Evolutionary conservation across 1,284 basidiomycete species (phyloP), one percentile per base, ranked within the genome.

Genomic region (Hemileia vastatrix): DNA sequence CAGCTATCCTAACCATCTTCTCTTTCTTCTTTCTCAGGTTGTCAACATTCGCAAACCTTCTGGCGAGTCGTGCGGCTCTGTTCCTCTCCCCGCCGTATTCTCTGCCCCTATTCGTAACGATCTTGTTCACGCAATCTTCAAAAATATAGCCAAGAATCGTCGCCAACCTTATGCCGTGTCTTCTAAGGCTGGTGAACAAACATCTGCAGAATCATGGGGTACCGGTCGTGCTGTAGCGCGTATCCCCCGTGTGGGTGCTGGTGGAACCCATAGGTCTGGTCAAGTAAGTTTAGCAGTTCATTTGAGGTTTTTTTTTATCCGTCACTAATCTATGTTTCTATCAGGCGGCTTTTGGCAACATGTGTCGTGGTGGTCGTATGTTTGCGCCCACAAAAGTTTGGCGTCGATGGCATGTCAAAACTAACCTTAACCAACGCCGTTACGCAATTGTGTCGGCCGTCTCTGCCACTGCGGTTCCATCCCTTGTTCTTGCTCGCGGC

Each of bases 321-420:
- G 2, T 9, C 33, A 18, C 11, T 54, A 8, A 45, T 13, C 11
- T 18, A 4, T 9, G 15, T 11, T 27, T 15, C 11, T 27, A 21
- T 23, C 70, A 91, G 87, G 95, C 90, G 77, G 93, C 94, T 47
- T 97, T 98, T 81, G 95, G 94, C 78, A 95, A 96, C 86, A 95
- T 96, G 92, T 59, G 91, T 83, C 88, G 92, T 80, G 93, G 94
- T 77, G 95, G 94, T 84, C 92, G 94, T 78, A 98, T 99, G 94
- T 98, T 98, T 81, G 93, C 94, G 50, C 94, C 95, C 48, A 98
- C 94, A 81, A 97, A 95, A 84, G 90, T 86, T 77, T 98, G 94
- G 94, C 87, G 95, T 80, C 94, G 87, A 79, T 99, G 95, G 95
- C 94, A 97, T 82, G 88, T 98, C 83, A 99, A 97, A 84, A 90